These are phyloP conservation scores for Metarhizium sp. DNA, from an alignment of 2,329 filamentous ascomycete genomes.

Conservation along the genomic window DNA sequence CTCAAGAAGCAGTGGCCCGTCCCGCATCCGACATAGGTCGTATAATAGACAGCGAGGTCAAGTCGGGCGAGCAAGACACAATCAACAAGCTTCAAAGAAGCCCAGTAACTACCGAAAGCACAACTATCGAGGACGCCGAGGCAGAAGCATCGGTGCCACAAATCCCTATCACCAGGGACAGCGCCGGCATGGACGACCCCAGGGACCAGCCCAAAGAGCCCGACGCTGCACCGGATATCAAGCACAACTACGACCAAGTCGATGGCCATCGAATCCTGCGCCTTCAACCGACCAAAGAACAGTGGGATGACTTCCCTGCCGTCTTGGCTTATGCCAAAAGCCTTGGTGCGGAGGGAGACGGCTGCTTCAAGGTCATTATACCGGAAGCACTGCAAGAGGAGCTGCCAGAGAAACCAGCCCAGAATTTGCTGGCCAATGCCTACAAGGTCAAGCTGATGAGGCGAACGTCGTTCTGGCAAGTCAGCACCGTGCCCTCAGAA, in stretches of 20 bases:
- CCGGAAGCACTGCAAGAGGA: slow-evolving; percentile 20
- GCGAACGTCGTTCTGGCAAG: slow-evolving; percentile 26
- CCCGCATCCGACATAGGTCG: not conserved
- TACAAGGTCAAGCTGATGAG: slow-evolving; percentile 25
- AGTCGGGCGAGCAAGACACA: not conserved
- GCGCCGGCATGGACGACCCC: not conserved
- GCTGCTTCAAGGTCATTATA: slow-evolving; percentile 29
- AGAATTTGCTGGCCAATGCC: slow-evolving; percentile 24
- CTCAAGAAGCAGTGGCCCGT: not conserved
- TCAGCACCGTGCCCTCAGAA: slow-evolving; percentile 23
- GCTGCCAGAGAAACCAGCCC: slow-evolving; percentile 21
- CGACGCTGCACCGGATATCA: slow-evolving; percentile 10
- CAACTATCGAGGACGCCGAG: no score
- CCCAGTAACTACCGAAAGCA: no score
- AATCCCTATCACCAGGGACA: not conserved
- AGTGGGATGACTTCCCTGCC: slow-evolving; percentile 27
- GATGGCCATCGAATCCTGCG: slow-evolving; percentile 21
- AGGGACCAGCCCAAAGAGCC: not conserved
- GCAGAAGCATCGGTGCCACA: not conserved
- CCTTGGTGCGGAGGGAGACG: slow-evolving; percentile 22
- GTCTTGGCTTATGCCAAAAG: slow-evolving; percentile 23
- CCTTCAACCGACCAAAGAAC: slow-evolving; percentile 22
- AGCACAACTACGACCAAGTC: slow-evolving; percentile 22
- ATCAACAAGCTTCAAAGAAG: not conserved
- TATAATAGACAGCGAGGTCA: not conserved